phyloP scores from a whole-genome alignment of 2,329 filamentous ascomycete species.

The Beauveria australis region DNA sequence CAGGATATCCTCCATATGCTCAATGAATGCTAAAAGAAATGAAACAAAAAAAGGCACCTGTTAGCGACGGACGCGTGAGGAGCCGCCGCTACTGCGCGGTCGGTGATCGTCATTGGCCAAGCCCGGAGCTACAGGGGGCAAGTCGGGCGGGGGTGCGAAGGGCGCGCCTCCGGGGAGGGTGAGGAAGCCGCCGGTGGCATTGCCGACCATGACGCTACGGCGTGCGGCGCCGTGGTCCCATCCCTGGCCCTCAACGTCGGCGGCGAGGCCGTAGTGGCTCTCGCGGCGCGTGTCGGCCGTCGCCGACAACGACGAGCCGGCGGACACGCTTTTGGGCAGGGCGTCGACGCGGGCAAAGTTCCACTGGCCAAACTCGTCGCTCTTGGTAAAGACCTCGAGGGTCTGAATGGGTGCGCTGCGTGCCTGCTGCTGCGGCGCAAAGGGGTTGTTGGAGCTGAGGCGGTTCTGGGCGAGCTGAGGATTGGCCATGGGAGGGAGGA shows the following conservation, averaged over 20 bases:
- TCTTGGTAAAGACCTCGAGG: constrained; percentile 53
- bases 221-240: constrained; percentile 42
- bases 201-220: constrained; percentile 45
- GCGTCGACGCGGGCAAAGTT: constrained; percentile 44
- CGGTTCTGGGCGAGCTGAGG: constrained; percentile 23
- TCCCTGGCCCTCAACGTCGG: constrained; percentile 38
- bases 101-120: constrained; percentile 11
- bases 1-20: too few species aligned
- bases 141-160: constrained; percentile 10
- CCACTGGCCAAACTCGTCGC: constrained; percentile 50
- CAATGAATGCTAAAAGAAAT: too few species aligned
- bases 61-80: too few species aligned
- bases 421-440: constrained; percentile 28
- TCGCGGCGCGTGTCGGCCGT: constrained; percentile 30
- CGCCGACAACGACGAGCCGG: constrained; percentile 11
- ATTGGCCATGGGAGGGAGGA: constrained; percentile 16
- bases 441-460: constrained; percentile 55
- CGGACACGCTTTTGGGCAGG: not conserved
- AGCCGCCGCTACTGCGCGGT: constrained; percentile 8
- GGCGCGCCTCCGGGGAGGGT: constrained; percentile 34
- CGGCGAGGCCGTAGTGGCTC: constrained; percentile 50
- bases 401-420: constrained; percentile 39
- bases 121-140: not conserved
- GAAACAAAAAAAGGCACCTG: too few species aligned
- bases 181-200: constrained; percentile 44